phyloP scores from a whole-genome alignment of 192 early-diverging fungal genomes.

The Coemansia nantahalensis region DNA sequence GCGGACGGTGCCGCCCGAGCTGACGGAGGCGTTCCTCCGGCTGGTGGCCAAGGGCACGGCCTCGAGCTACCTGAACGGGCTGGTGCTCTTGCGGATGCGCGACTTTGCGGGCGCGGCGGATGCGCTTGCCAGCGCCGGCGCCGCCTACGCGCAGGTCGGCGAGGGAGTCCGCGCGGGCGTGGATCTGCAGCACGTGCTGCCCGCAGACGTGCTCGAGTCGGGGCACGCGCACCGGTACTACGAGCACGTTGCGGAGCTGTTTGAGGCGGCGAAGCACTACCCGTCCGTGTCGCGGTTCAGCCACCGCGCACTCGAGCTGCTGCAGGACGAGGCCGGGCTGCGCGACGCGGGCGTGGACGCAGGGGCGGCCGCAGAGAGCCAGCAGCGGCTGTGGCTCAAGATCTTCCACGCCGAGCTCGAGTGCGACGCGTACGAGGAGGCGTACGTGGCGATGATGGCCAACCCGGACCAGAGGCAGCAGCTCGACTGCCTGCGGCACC shows the following conservation, averaged over 20 bases:
- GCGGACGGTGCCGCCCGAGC: slow-evolving; percentile 21
- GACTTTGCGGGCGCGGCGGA: slow-evolving; percentile 26
- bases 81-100: slow-evolving; percentile 36
- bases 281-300: slow-evolving; percentile 16
- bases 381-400: slow-evolving; percentile 40
- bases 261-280: slow-evolving; percentile 19
- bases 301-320: slow-evolving; percentile 28
- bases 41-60: slow-evolving; percentile 34
- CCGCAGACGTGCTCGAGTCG: slow-evolving; percentile 10
- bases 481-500: slow-evolving; percentile 50
- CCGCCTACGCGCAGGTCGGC: slow-evolving; percentile 19
- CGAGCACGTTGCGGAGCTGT: slow-evolving; percentile 39
- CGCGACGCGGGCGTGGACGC: slow-evolving; percentile 5
- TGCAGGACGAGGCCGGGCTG: slow-evolving; percentile 15
- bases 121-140: slow-evolving; percentile 30
- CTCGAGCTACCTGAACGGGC: slow-evolving; percentile 30
- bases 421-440: slow-evolving; percentile 34
- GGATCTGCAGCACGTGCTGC: slow-evolving; percentile 35
- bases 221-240: slow-evolving; percentile 35
- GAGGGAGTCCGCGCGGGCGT: slow-evolving; percentile 18
- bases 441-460: slow-evolving; percentile 52
- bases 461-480: slow-evolving; percentile 34
- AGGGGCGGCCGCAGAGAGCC: slow-evolving; percentile 8
- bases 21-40: slow-evolving; percentile 30
- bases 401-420: slow-evolving; percentile 52